A percentile compares a stretch with the other conserved stretches of the same genome.
phyloP scores from a whole-genome alignment of 116 monocot species.

The Posidonia oceanica region DNA sequence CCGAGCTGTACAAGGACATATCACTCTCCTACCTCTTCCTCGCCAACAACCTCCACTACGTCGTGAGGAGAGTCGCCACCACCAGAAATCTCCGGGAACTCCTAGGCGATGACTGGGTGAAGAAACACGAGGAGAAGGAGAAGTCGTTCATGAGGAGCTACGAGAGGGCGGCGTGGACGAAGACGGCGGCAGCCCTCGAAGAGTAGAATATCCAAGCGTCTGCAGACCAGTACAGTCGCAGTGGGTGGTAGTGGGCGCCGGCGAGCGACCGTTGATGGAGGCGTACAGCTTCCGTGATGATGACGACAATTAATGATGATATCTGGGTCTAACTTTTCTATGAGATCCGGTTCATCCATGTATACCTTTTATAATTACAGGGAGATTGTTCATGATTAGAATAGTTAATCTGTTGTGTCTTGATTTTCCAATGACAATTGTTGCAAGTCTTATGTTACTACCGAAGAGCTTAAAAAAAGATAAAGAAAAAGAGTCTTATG shows the following conservation, averaged over 20 bases:
- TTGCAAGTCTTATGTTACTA: too few species aligned
- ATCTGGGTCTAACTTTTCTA: too few species aligned
- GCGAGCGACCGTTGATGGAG: too few species aligned
- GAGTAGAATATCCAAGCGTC: slow-evolving; percentile 6
- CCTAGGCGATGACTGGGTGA: slow-evolving; percentile 37
- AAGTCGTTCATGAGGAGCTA: slow-evolving; percentile 18
- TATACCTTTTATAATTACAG: too few species aligned
- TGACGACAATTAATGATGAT: too few species aligned
- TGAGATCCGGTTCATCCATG: too few species aligned
- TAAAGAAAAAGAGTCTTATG: too few species aligned
- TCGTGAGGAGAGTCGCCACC: slow-evolving; percentile 27
- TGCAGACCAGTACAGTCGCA: slow-evolving; percentile 9
- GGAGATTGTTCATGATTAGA: too few species aligned
- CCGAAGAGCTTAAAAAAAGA: too few species aligned
- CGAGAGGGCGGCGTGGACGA: slow-evolving; percentile 21
- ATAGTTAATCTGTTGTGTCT: too few species aligned
- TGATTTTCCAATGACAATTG: too few species aligned
- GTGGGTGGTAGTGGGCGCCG: slow-evolving; percentile 16
- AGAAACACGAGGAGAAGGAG: slow-evolving; percentile 22
- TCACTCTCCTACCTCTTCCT: slow-evolving; percentile 55
- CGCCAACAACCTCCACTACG: slow-evolving; percentile 57
- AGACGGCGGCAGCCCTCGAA: not conserved
- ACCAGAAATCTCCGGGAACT: slow-evolving; percentile 13
- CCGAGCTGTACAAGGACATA: slow-evolving; percentile 20
- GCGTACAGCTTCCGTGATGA: too few species aligned